These are phyloP conservation scores for Quercus robur DNA, from an alignment of 306 rosid species.

Conservation along the genomic window DNA sequence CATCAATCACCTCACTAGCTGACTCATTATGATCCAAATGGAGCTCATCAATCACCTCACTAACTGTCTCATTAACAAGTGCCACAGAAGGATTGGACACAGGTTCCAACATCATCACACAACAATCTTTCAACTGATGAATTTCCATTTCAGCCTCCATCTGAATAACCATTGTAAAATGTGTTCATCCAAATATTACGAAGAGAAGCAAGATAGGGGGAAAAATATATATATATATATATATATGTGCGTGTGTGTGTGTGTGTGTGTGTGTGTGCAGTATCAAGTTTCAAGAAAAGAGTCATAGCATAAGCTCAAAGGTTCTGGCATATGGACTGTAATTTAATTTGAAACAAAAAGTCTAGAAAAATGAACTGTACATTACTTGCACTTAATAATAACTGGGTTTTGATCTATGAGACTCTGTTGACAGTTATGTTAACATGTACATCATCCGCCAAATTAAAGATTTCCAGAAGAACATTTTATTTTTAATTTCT, in stretches of 20 bases:
- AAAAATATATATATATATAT: too few species aligned
- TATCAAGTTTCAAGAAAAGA: neutral
- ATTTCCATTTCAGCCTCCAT: slow-evolving; percentile 46
- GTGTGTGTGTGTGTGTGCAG: too few species aligned
- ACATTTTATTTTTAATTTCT: slow-evolving; percentile 1
- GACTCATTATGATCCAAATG: too few species aligned
- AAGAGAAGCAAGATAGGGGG: neutral
- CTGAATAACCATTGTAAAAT: slow-evolving; percentile 29
- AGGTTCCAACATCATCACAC: slow-evolving; percentile 23
- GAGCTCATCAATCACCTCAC: too few species aligned
- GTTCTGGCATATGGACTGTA: neutral
- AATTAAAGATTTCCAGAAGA: slow-evolving; percentile 1
- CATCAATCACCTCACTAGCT: too few species aligned
- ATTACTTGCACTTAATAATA: neutral
- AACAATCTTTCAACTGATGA: slow-evolving; percentile 39
- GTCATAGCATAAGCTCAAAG: neutral
- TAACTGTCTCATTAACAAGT: neutral
- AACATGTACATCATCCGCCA: neutral
- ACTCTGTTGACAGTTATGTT: neutral
- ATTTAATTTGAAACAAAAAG: neutral
- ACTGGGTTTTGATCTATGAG: neutral
- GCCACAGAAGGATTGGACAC: slow-evolving; percentile 20
- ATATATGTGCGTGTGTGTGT: accelerated
- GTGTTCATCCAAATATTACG: slow-evolving; percentile 17
- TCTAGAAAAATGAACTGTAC: neutral